Percentiles rank a stretch among this genome's conserved stretches.
Conservation (phyloP, 2,329 filamentous ascomycete genomes). For the Nemania serpens region DNA sequence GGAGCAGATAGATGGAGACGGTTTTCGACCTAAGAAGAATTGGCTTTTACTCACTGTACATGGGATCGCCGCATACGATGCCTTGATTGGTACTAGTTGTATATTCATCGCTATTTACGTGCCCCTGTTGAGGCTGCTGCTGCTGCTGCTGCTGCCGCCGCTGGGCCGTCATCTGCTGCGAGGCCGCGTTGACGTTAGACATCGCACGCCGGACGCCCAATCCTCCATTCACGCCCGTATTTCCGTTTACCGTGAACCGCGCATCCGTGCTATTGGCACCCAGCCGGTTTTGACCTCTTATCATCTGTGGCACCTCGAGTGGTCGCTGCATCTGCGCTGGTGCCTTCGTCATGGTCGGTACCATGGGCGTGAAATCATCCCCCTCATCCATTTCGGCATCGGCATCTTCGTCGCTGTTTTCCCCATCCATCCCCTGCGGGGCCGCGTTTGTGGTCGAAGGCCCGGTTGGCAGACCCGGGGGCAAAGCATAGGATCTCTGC, state of each 20-base stretch:
- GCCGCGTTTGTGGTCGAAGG: constrained; percentile 30
- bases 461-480: constrained; percentile 23
- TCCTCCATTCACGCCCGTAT: constrained; percentile 42
- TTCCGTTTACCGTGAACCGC: constrained; percentile 51
- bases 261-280: constrained; percentile 39
- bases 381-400: constrained; percentile 62
- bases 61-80: constrained; percentile 51
- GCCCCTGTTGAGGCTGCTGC: constrained; percentile 43
- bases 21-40: background rate
- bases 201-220: constrained; percentile 52
- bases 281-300: constrained; percentile 46
- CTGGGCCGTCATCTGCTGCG: constrained; percentile 47
- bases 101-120: constrained; percentile 45
- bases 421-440: constrained; percentile 44
- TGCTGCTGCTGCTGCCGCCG: constrained; percentile 40
- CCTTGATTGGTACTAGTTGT: constrained; percentile 50
- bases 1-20: background rate
- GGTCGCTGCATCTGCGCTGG: constrained; percentile 40
- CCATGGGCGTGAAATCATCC: constrained; percentile 58
- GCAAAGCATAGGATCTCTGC: constrained; percentile 30
- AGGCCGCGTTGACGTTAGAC: constrained; percentile 51
- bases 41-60: constrained; percentile 47
- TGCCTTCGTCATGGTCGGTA: constrained; percentile 45
- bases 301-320: constrained; percentile 51
- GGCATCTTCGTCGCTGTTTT: constrained; percentile 52